Evolutionary conservation across 2,329 filamentous ascomycete genomes (phyloP).

Genomic region (Claviceps maximensis): DNA sequence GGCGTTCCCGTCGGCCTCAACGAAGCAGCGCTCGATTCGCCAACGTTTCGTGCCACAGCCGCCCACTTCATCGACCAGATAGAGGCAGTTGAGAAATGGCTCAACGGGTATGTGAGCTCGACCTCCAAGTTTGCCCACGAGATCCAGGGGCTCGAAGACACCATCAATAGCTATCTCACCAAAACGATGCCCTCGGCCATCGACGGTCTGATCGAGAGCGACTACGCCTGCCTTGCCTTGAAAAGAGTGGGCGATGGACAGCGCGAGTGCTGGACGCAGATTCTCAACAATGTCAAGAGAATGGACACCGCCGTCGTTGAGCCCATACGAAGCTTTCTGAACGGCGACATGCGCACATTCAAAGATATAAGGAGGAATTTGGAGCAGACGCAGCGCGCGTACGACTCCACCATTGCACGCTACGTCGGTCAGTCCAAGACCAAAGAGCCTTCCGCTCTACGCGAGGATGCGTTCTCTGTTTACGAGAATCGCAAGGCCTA

Average conservation of each 20-base stretch:
- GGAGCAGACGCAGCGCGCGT: constrained; percentile 70
- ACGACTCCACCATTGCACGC: constrained; percentile 67
- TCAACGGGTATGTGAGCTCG: constrained; percentile 47
- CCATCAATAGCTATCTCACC: constrained; percentile 63
- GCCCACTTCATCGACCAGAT: constrained; percentile 85
- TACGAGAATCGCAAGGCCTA: constrained; percentile 88
- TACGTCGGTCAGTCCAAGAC: constrained; percentile 80
- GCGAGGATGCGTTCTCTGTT: constrained; percentile 91
- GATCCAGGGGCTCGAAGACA: constrained; percentile 62
- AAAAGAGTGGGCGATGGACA: constrained; percentile 75
- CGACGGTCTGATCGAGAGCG: constrained; percentile 82
- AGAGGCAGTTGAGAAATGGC: constrained; percentile 84
- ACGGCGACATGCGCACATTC: constrained; percentile 68
- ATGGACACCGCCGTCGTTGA: constrained; percentile 68
- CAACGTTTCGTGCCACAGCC: constrained; percentile 80
- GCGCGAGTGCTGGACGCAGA: constrained; percentile 73
- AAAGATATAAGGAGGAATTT: constrained; percentile 69
- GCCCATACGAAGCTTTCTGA: constrained; percentile 66
- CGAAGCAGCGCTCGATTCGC: constrained; percentile 92
- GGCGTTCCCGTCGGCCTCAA: constrained; percentile 69
- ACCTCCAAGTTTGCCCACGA: constrained; percentile 44
- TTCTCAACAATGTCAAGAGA: constrained; percentile 60
- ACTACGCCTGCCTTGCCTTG: constrained; percentile 82
- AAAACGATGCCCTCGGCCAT: constrained; percentile 66
- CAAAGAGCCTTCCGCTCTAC: constrained; percentile 80